Evolutionary conservation across 2,329 filamentous ascomycete species (phyloP).

Genomic region (Ceratocystis cacaofunesta): DNA sequence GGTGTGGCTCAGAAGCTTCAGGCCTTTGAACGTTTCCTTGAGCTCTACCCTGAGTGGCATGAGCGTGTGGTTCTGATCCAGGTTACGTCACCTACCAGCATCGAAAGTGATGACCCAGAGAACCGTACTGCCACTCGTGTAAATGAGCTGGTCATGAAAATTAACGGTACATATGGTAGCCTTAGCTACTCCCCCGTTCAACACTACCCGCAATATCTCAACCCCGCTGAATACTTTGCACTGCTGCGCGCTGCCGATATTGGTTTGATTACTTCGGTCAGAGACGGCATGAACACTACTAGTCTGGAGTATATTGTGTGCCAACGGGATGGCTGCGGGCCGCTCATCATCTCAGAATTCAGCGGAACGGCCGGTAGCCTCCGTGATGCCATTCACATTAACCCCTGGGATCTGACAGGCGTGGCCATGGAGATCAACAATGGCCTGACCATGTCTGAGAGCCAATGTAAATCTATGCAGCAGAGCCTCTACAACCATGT

Average conservation of each 20-base stretch:
- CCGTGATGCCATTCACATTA: slow-evolving; percentile 81
- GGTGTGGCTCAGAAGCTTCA: slow-evolving; percentile 93
- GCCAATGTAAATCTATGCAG: slow-evolving; percentile 55
- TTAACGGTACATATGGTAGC: slow-evolving; percentile 82
- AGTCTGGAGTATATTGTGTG: slow-evolving; percentile 89
- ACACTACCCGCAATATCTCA: slow-evolving; percentile 87
- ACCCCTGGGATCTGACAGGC: slow-evolving; percentile 80
- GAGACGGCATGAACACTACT: slow-evolving; percentile 96
- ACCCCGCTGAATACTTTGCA: slow-evolving; percentile 82
- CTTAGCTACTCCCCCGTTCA: slow-evolving; percentile 81
- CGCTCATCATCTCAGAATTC: slow-evolving; percentile 89
- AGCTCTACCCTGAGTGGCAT: slow-evolving; percentile 79
- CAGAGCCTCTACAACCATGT: slow-evolving; percentile 67
- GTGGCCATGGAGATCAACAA: slow-evolving; percentile 72
- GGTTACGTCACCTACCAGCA: slow-evolving; percentile 74
- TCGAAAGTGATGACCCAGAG: slow-evolving; percentile 63
- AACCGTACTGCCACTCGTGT: slow-evolving; percentile 77
- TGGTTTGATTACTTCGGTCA: slow-evolving; percentile 84
- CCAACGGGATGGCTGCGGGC: slow-evolving; percentile 73
- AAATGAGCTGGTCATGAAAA: slow-evolving; percentile 76
- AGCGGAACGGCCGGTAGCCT: slow-evolving; percentile 84
- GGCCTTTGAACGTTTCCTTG: slow-evolving; percentile 84
- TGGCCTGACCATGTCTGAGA: slow-evolving; percentile 60
- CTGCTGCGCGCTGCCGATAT: slow-evolving; percentile 82
- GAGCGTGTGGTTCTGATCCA: slow-evolving; percentile 89